phyloP scores from a whole-genome alignment of 2,329 filamentous ascomycete species.

The Talaromyces sp. region DNA sequence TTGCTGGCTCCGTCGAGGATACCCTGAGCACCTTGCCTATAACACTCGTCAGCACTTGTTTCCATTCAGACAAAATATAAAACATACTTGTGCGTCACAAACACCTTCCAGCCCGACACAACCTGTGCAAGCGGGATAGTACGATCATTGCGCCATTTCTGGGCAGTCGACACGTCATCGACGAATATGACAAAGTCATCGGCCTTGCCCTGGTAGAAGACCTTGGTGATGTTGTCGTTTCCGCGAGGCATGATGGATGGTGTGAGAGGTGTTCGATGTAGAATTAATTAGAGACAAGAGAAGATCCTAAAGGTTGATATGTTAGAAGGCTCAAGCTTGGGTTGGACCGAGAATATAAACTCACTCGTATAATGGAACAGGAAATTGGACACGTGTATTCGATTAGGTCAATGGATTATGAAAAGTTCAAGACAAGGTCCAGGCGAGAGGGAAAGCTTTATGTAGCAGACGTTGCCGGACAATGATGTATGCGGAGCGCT shows the following conservation, averaged over 20 bases:
- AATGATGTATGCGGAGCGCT: slow-evolving; percentile 9
- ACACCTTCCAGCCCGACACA: slow-evolving; percentile 82
- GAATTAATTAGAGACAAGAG: no score
- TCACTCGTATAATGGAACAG: not conserved
- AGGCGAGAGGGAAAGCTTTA: not conserved
- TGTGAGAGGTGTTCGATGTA: no score
- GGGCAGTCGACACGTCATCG: slow-evolving; percentile 39
- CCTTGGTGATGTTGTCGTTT: slow-evolving; percentile 66
- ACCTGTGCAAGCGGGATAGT: slow-evolving; percentile 77
- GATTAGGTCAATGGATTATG: not conserved
- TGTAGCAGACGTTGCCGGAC: not conserved
- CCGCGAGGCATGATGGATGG: slow-evolving; percentile 59
- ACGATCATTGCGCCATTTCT: slow-evolving; percentile 79
- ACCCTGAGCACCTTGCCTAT: slow-evolving; percentile 80
- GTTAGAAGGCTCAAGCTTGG: not conserved
- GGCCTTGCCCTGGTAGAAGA: slow-evolving; percentile 74
- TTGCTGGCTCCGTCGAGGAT: slow-evolving; percentile 72
- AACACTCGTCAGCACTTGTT: not conserved
- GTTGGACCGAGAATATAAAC: not conserved
- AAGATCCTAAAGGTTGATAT: not conserved
- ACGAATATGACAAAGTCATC: slow-evolving; percentile 67
- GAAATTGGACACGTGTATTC: not conserved
- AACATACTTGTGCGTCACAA: slow-evolving; percentile 79
- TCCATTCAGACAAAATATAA: not conserved
- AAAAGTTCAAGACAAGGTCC: not conserved